A percentile compares a stretch with the other conserved stretches of the same genome.
Evolutionary conservation across 805 yeast genomes (phyloP).

Genomic region (Teunomyces funiuensis): DNA sequence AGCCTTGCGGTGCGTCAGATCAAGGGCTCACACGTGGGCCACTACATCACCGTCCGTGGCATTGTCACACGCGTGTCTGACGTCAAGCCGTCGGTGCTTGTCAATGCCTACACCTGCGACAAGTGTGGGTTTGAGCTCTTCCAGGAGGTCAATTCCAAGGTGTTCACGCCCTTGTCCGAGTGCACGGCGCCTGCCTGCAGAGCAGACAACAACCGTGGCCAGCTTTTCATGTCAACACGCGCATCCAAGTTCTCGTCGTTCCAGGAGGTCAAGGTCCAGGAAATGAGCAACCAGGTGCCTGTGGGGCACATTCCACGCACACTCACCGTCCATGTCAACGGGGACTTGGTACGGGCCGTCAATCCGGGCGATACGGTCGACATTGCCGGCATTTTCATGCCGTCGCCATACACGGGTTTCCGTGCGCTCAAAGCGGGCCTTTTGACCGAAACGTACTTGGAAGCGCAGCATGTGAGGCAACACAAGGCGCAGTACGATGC

Average conservation of each 20-base stretch:
- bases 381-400: conserved; percentile 87
- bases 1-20: conserved; percentile 88
- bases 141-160: conserved; percentile 85
- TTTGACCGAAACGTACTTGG: conserved; percentile 89
- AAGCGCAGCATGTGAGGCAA: conserved; percentile 81
- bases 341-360: conserved; percentile 81
- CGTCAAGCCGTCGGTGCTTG: conserved; percentile 88
- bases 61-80: conserved; percentile 94
- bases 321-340: conserved; percentile 83
- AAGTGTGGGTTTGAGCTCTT: conserved; percentile 95
- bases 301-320: conserved; percentile 96
- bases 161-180: conserved; percentile 83
- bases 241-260: conserved; percentile 94
- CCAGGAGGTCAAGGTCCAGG: conserved; percentile 95
- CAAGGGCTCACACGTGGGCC: conserved; percentile 80
- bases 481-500: conserved; percentile 85
- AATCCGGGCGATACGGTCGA: conserved; percentile 96
- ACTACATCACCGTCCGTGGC: conserved; percentile 86
- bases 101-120: conserved; percentile 96
- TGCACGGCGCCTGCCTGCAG: conserved; percentile 82
- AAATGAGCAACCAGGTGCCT: conserved; percentile 93
- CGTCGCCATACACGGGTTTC: conserved; percentile 94
- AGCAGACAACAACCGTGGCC: conserved; percentile 81
- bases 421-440: conserved; percentile 90
- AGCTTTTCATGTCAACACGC: conserved; percentile 86